Evolutionary conservation across 352 stramenopile genomes (phyloP), one percentile per base, ranked within the genome.

Genomic region (Phytophthora ohioensis): DNA sequence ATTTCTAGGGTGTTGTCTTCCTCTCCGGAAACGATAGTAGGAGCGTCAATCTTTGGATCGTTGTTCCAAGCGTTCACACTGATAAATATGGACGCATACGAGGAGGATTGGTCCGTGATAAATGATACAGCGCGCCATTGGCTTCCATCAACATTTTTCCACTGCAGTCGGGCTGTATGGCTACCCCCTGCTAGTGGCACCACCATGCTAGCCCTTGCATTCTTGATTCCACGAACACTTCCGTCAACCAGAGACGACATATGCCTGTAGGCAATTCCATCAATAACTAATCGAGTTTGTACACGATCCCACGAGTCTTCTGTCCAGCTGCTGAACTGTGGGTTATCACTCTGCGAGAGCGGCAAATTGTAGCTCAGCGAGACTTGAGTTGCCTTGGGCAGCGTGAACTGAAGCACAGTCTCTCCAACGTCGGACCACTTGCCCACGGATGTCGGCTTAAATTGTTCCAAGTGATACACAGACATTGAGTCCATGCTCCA

Each of bases 391-490:
- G 73, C 69, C 9, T 82, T 87, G 8, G 82, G 75, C 10, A 94
- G 62, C 3, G 64, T 80, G 48, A 94, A 94, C 27, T 91, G 77
- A n/a, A 93, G 78, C 9, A 93, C 73, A 13, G 87, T 93, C 51
- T 92, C 79, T 15, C 87, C 87, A 17, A 94, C 87, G 51, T 93
- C 85, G 1, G 85, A 94, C 87, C 87, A 94, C 6, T 86, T 62
- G 4, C 76, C 71, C 1, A 79, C 39, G 32, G 78, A 57, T 12
- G 58, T 27, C 38, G 73, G 48, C 6, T 68, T 78, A 47, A 55
- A 84, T 39, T 87, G 73, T 8, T 82, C 60, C 17, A 91, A 66
- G 54, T 77, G 69, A 52, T 92, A 94, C 5, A 91, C 71, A 0
- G 87, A 91, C 10, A 92, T 66, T 2, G 70, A 73, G 21, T 86